phyloP scores from a whole-genome alignment of 1,284 basidiomycete species.

The Fomitopsis palustris region DNA sequence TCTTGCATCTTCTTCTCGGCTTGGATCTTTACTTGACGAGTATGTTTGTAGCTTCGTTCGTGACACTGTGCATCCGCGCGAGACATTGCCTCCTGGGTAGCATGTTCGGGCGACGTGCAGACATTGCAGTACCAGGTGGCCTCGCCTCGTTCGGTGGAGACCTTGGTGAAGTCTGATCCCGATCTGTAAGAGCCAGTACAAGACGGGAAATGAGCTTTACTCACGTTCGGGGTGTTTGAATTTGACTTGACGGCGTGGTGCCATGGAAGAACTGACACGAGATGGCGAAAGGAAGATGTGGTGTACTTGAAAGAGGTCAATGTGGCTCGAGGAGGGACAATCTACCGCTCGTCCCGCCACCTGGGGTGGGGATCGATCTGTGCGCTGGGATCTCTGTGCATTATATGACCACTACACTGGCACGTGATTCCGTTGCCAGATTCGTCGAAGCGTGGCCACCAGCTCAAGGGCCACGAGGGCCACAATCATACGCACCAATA shows the following conservation, averaged over 20 bases:
- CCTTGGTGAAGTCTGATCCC: slow-evolving; percentile 14
- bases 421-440: neutral
- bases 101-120: slow-evolving; percentile 10
- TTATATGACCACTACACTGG: neutral
- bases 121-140: slow-evolving; percentile 15
- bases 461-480: neutral
- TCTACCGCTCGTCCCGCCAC: neutral
- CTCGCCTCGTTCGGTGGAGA: slow-evolving; percentile 1
- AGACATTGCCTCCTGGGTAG: slow-evolving; percentile 15
- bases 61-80: slow-evolving; percentile 12
- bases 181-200: neutral
- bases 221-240: neutral
- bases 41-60: slow-evolving; percentile 14
- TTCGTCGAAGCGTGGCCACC: neutral
- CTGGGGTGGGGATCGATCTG: neutral
- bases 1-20: slow-evolving; percentile 4
- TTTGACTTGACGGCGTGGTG: neutral
- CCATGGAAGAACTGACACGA: too few species aligned
- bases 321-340: neutral
- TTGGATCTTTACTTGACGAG: slow-evolving; percentile 10
- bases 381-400: neutral
- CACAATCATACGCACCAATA: neutral
- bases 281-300: too few species aligned
- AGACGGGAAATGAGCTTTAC: neutral
- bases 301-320: neutral